phyloP scores from a whole-genome alignment of 805 yeast species.

The Candida suzukii region DNA sequence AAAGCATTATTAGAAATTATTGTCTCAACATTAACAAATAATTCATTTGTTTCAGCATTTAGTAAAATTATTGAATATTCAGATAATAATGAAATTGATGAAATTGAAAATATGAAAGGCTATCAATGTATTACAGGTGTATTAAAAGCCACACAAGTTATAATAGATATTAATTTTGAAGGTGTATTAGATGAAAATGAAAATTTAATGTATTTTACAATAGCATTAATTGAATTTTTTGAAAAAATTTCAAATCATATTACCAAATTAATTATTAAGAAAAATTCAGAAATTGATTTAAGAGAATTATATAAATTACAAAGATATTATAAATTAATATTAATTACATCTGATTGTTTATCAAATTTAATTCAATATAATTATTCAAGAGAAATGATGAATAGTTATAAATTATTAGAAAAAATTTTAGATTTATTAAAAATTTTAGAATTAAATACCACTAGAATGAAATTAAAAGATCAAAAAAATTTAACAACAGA shows the following conservation, averaged over 20 bases:
- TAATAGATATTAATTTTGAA: not conserved
- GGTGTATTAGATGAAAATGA: not conserved
- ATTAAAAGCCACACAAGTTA: not conserved
- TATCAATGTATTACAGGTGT: not conserved
- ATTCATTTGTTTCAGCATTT: constrained; percentile 7
- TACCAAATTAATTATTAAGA: not conserved
- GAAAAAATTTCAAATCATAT: too few relatives aligned
- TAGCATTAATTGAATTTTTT: not conserved
- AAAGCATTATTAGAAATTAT: not conserved
- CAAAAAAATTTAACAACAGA: not conserved
- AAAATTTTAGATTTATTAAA: constrained; percentile 30
- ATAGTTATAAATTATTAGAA: constrained; percentile 31
- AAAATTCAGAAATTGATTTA: not conserved
- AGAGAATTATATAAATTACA: constrained; percentile 7
- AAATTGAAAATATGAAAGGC: not conserved
- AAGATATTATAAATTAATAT: not conserved
- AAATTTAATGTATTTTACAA: not conserved
- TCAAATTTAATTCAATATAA: constrained; percentile 34
- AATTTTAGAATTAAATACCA: constrained; percentile 33
- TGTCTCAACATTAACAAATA: not conserved
- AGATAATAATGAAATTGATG: constrained; percentile 6
- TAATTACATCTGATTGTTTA: constrained; percentile 32
- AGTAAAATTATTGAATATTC: constrained; percentile 15
- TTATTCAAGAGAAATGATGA: constrained; percentile 32
- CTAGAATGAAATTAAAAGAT: constrained; percentile 27